Base-by-base conservation (phyloP, 306 rosid genomes). In the Prunus padus region DNA sequence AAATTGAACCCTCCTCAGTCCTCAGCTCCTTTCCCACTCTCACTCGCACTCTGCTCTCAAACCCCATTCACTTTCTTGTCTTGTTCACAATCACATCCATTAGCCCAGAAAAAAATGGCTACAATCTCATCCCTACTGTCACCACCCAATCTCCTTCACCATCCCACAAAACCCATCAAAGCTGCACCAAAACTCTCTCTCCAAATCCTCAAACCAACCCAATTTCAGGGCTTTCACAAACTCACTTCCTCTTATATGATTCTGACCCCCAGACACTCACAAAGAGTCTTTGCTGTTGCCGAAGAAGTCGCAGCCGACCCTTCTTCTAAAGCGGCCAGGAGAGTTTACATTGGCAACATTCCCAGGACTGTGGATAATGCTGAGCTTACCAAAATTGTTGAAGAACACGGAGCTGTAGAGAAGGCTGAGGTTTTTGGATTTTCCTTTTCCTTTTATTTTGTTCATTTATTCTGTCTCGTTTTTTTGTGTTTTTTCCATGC, bases 391-490 rank as follows among this genome's bases (percentile, higher is more conserved):
- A 82, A 81, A 52, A 84, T 95, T 72, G 87, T 95, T 42, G 79
- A 90, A 80, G 92, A 90, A 76, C 97, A 92, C 77, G 98, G 95
- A 9, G 88, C 89, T 74, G 87, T 95, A 30, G 98, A 95, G 81
- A 95, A 89, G 80, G 86, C 92, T 1, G 97, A 92, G 97, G 98
- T 95, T 51, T 2, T 20, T 59, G 11, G 28, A 1, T 26, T 23
- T 49, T 64, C 5, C 9, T 1, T 51, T 5, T 20, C 37, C 30
- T 2, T 26, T 1, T 45, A 7, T 37, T 37, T 37, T 37, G 7
- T 7, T 33, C 7, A 37, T 37, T 37, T 37, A 37, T 7, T 37
- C 42, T 6, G 42, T 23, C 71, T 45, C 26, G 5, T 6, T 23
- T 11, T 11, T 28, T 1, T 25, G 50, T 50, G n/a, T n/a, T n/a